A percentile compares a stretch with the other conserved stretches of the same genome.
phyloP scores from a whole-genome alignment of 2,329 filamentous ascomycete genomes.

The Aspergillus persii region DNA sequence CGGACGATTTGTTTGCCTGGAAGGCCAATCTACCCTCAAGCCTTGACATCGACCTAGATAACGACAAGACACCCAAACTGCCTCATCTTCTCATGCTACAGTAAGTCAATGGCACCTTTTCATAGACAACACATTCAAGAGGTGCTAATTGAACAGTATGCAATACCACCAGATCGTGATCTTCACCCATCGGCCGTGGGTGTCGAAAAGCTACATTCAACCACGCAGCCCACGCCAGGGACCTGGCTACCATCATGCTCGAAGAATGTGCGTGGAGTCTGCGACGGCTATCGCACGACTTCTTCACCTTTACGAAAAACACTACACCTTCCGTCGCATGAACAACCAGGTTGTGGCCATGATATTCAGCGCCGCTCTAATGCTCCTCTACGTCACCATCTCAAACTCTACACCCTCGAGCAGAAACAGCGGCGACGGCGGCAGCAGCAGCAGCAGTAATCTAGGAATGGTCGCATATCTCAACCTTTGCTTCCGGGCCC shows the following conservation, averaged over 20 bases:
- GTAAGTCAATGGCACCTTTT: conserved; percentile 21
- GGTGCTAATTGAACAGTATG: conserved; percentile 29
- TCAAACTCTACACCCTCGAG: conserved; percentile 29
- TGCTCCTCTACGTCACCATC: conserved; percentile 39
- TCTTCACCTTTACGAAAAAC: conserved; percentile 41
- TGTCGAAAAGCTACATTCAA: conserved; percentile 44
- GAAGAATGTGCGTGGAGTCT: conserved; percentile 44
- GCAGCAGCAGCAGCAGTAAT: conserved; percentile 22
- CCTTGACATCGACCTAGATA: conserved; percentile 34
- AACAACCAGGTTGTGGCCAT: conserved; percentile 47
- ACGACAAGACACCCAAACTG: conserved; percentile 32
- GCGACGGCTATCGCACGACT: conserved; percentile 41
- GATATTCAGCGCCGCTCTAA: conserved; percentile 45
- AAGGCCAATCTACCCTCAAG: conserved; percentile 39
- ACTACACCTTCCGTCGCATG: conserved; percentile 44
- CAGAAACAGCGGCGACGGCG: conserved; percentile 20
- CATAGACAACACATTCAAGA: neutral
- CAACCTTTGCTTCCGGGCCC: conserved; percentile 42
- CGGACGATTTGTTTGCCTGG: conserved; percentile 21
- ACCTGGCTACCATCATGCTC: conserved; percentile 45
- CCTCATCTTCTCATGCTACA: conserved; percentile 45
- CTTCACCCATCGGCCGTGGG: conserved; percentile 45
- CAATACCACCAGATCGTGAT: conserved; percentile 47
- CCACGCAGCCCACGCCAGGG: conserved; percentile 41
- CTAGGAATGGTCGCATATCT: conserved; percentile 36